phyloP scores from a whole-genome alignment of 352 stramenopile species.

The Phytophthora fragariaefolia region DNA sequence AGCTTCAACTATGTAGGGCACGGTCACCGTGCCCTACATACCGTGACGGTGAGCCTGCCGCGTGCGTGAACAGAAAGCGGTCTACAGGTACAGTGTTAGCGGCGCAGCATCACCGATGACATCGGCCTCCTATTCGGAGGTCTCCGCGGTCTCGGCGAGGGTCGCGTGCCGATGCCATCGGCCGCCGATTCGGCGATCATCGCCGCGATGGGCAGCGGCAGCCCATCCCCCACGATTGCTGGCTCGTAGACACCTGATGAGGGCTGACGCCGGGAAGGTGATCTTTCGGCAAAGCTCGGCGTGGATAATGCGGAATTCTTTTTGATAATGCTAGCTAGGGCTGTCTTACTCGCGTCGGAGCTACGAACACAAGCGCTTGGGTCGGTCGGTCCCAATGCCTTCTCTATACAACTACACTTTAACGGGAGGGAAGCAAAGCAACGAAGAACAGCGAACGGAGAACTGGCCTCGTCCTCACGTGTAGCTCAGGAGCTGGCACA shows the following conservation, averaged over 20 bases:
- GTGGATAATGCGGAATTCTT: slow-evolving; percentile 16
- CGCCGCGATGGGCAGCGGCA: slow-evolving; percentile 15
- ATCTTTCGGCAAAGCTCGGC: slow-evolving; percentile 11
- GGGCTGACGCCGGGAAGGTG: slow-evolving; percentile 20
- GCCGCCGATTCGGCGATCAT: no score
- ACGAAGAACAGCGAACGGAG: slow-evolving; percentile 33
- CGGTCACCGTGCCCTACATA: no score
- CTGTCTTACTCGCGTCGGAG: slow-evolving; percentile 6
- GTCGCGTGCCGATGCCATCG: no score
- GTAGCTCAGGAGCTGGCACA: slow-evolving; percentile 85
- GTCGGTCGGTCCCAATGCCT: slow-evolving; percentile 36
- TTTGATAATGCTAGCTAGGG: slow-evolving; percentile 39
- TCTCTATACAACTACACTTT: slow-evolving; percentile 53
- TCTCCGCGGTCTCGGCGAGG: no score
- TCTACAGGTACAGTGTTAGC: no score
- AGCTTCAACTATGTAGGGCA: neutral
- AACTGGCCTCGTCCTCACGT: slow-evolving; percentile 50
- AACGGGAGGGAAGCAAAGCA: slow-evolving; percentile 38
- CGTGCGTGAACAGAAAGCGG: no score
- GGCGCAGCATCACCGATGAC: no score
- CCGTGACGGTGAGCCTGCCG: no score
- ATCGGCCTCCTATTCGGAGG: no score
- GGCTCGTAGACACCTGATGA: no score
- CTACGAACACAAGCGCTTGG: slow-evolving; percentile 43
- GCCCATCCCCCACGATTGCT: neutral